Conservation (phyloP, 306 rosid genomes). For the Vigna trinervia region DNA sequence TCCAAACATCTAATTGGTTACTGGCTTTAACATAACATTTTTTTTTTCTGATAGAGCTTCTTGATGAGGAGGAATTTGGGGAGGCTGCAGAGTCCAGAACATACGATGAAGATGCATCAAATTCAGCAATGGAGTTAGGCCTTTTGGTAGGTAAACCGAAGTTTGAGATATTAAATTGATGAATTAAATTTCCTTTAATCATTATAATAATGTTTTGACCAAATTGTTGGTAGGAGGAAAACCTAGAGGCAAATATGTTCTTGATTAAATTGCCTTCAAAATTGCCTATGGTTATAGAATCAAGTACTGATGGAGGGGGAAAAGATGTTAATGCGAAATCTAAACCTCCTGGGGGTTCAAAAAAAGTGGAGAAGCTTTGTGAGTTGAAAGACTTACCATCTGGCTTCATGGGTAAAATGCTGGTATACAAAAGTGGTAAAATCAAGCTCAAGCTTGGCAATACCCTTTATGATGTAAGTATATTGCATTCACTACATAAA, state of each 20-base stretch:
- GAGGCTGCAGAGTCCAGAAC: slow-evolving; percentile 53
- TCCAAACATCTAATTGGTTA: slow-evolving; percentile 26
- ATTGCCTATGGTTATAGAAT: slow-evolving; percentile 55
- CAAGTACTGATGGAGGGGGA: slow-evolving; percentile 39
- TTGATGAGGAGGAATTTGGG: slow-evolving; percentile 77
- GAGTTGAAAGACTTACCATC: slow-evolving; percentile 62
- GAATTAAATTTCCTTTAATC: slow-evolving; percentile 32
- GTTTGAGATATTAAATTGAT: background rate
- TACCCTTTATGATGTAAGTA: slow-evolving; percentile 81
- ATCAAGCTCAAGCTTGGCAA: slow-evolving; percentile 82
- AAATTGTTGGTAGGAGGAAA: slow-evolving; percentile 72
- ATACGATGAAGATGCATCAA: slow-evolving; percentile 61
- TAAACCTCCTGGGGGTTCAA: slow-evolving; percentile 37
- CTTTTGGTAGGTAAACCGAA: slow-evolving; percentile 60
- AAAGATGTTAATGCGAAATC: slow-evolving; percentile 44
- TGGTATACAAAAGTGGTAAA: slow-evolving; percentile 79
- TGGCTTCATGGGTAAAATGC: slow-evolving; percentile 86
- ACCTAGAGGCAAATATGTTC: slow-evolving; percentile 62
- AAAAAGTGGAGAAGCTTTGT: slow-evolving; percentile 42
- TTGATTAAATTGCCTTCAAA: slow-evolving; percentile 67
- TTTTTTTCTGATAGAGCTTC: slow-evolving; percentile 56
- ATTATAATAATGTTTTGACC: slow-evolving; percentile 30
- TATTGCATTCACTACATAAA: background rate
- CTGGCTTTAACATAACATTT: slow-evolving; percentile 25
- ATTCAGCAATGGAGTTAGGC: slow-evolving; percentile 68